Base-by-base conservation (phyloP, 495 filamentous ascomycete species). In the Lindgomyces ingoldianus region DNA sequence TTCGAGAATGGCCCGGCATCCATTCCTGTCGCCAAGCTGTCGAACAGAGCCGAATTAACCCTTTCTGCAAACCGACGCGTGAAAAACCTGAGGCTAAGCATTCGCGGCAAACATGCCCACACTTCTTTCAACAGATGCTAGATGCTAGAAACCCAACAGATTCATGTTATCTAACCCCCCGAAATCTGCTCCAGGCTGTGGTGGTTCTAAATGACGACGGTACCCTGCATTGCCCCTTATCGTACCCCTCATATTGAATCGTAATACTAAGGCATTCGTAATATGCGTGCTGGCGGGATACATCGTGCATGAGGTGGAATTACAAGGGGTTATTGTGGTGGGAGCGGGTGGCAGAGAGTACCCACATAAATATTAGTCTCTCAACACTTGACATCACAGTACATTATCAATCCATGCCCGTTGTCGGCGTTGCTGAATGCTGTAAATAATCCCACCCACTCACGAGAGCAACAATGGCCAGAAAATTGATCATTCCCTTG, bases 361-460 rank as follows among this genome's bases (percentile, higher is more conserved):
- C 48, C 62, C 55, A 65, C 62, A 59, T 22, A 36, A n/a, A n/a
- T 49, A 55, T 63, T 21, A 19, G 12, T 29, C 29, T 55, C 19
- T 25, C 10, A 14, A 12, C 50, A 26, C 29, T 65, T 59, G 54
- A 65, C 62, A 65, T 65, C 62, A 65, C 30, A 14, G 62, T 60
- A 59, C 55, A 60, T 65, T 30, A 45, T 46, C 45, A 52, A 41
- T 18, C 19, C 60, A 63, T 25, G 25, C 47, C 39, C 44, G 44
- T 4, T n/a, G n/a, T n/a, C 21, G 16, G 21, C 44, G 44, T 4
- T n/a, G n/a, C 8, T 18, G 16, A 24, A 4, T 18, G 21, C 4
- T 47, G 44, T 47, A 4, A n/a, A 47, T 18, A 25, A 22, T 14
- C 46, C 12, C 22, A 9, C 21, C 24, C 18, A 12, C 18, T 19